Evolutionary conservation across 2,329 filamentous ascomycete species (phyloP).

Genomic region (Paraphoma chrysanthemicola): DNA sequence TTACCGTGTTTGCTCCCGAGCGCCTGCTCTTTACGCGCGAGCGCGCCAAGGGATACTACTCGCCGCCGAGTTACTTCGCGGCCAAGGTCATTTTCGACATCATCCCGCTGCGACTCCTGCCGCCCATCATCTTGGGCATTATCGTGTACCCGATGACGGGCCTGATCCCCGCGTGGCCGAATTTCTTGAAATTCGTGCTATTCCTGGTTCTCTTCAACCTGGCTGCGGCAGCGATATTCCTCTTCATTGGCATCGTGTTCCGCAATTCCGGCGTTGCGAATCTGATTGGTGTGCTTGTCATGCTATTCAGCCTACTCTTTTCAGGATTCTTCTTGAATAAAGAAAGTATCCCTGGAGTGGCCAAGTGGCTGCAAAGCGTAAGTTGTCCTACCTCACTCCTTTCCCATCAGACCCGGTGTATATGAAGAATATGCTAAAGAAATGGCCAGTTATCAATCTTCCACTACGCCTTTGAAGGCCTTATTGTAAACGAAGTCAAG

Average conservation of each 20-base stretch:
- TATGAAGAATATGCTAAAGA: constrained; percentile 12
- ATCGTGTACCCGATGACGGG: constrained; percentile 99
- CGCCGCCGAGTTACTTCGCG: constrained; percentile 90
- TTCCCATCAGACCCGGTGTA: background rate
- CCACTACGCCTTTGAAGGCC: constrained; percentile 94
- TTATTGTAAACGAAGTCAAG: constrained; percentile 96
- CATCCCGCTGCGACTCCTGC: constrained; percentile 89
- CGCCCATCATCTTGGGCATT: constrained; percentile 91
- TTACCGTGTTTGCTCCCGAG: constrained; percentile 93
- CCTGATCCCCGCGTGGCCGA: constrained; percentile 77
- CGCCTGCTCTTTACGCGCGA: constrained; percentile 90
- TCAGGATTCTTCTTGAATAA: constrained; percentile 94
- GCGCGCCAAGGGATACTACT: constrained; percentile 95
- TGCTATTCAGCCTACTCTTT: constrained; percentile 96
- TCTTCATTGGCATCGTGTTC: constrained; percentile 96
- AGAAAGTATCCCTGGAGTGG: constrained; percentile 84
- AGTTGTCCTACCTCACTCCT: constrained; percentile 38
- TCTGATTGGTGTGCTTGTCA: constrained; percentile 90
- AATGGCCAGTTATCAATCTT: constrained; percentile 80
- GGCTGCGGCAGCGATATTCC: constrained; percentile 88
- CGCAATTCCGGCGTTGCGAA: constrained; percentile 91
- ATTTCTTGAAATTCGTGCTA: constrained; percentile 91
- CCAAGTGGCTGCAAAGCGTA: constrained; percentile 86
- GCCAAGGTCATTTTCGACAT: constrained; percentile 99
- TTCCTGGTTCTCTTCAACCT: constrained; percentile 96